Base-by-base conservation (phyloP, 805 yeast species). In the Cyberlindnera americana region DNA sequence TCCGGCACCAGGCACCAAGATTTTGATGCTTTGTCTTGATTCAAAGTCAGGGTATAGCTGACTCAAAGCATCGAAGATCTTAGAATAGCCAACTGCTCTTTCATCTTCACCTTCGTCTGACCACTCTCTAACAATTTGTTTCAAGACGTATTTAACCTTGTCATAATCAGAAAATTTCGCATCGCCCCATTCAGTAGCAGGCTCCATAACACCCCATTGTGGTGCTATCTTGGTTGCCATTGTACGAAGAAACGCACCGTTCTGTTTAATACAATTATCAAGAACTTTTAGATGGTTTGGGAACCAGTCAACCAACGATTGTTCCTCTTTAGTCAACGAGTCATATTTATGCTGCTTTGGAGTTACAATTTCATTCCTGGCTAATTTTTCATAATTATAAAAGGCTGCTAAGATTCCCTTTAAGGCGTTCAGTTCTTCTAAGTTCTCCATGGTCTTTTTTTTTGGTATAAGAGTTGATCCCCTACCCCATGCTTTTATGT, bases 51-150 rank as follows among this genome's bases (percentile, higher is more conserved):
- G 78, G 46, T 52, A 74, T 33, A 39, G 60, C 47, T 24, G 53
- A 65, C 38, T 57, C 23, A 60, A 33, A 8, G 29, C 33, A 1
- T 53, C 38, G 6, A 75, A 45, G 4, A 78, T 62, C 18, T 60
- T 54, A 0, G 62, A 65, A 51, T 66, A 72, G 3, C 71, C 59
- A 3, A 41, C 40, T 0, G 51, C 50, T 26, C 86, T 52, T 47
- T 81, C 85, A 0, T 32, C 27, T 4, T 28, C 44, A 0, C 83
- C 81, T n/a, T 75, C 77, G 5, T 52, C 53, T 21, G 78, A 65
- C 86, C 87, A 81, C 54, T 81, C 87, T 43, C 86, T 58, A 6
- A 67, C 62, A n/a, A 74, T 50, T 50, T 81, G 86, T 29, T 75
- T 62, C 49, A 84, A 54, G 0, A 78, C 65, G 2, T 80, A 66